Conservation (phyloP, 2,329 filamentous ascomycete genomes). For the Trichoderma semiorbis region DNA sequence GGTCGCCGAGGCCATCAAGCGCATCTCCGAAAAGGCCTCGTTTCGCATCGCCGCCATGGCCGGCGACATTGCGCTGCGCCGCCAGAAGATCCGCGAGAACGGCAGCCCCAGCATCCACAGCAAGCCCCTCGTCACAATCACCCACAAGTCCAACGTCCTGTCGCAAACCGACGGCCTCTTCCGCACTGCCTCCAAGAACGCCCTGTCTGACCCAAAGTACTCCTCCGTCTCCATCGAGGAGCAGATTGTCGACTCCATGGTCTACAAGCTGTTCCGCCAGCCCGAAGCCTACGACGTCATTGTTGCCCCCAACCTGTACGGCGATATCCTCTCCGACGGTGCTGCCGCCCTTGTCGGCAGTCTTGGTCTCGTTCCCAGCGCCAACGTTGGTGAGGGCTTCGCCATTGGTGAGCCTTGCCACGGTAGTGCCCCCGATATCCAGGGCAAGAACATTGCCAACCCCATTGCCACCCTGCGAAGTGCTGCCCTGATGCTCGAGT, state of each 20-base stretch:
- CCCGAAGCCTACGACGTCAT: constrained; percentile 95
- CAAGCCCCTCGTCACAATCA: constrained; percentile 82
- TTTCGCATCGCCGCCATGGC: constrained; percentile 88
- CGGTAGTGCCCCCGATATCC: constrained; percentile 91
- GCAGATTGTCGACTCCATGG: constrained; percentile 99
- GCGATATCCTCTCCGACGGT: constrained; percentile 89
- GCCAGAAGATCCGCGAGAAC: constrained; percentile 72
- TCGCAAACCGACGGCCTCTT: constrained; percentile 96
- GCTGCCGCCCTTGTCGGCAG: constrained; percentile 91
- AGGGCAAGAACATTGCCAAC: constrained; percentile 89
- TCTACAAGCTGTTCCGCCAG: constrained; percentile 98
- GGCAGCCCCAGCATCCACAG: constrained; percentile 55
- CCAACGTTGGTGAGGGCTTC: constrained; percentile 91
- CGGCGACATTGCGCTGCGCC: constrained; percentile 85
- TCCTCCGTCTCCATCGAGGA: constrained; percentile 97
- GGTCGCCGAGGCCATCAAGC: constrained; percentile 96
- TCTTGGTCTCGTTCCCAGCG: constrained; percentile 86
- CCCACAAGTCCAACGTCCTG: constrained; percentile 97
- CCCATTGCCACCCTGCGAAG: constrained; percentile 92
- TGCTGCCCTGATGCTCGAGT: constrained; percentile 93
- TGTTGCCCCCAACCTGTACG: constrained; percentile 91
- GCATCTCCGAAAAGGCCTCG: constrained; percentile 82
- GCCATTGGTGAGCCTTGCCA: constrained; percentile 98
- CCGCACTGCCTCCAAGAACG: constrained; percentile 72
- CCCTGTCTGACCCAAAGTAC: constrained; percentile 86